Conservation (phyloP, 2,329 filamentous ascomycete species). For the Phialemoniopsis sp. region DNA sequence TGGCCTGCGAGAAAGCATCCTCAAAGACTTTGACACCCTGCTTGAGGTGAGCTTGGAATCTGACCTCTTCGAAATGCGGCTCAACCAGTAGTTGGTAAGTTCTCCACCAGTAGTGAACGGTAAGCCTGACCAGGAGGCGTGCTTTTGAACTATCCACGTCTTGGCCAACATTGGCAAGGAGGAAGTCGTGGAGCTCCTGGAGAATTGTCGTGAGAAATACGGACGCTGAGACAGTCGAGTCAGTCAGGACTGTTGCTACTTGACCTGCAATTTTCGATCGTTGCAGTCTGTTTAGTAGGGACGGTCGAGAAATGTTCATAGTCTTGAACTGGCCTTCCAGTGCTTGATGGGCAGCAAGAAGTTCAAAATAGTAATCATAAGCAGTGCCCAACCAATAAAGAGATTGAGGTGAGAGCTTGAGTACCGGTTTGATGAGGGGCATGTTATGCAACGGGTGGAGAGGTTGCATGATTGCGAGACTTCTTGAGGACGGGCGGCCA, state of each 20-base stretch:
- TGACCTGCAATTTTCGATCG: slow-evolving; percentile 51
- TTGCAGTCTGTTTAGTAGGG: slow-evolving; percentile 55
- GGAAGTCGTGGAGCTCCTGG: slow-evolving; percentile 34
- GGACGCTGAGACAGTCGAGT: slow-evolving; percentile 53
- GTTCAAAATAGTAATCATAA: slow-evolving; percentile 44
- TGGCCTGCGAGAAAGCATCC: slow-evolving; percentile 17
- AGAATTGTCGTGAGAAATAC: slow-evolving; percentile 45
- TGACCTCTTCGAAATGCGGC: slow-evolving; percentile 53
- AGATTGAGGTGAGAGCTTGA: slow-evolving; percentile 24
- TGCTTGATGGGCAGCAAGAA: slow-evolving; percentile 34
- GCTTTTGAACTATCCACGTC: not conserved
- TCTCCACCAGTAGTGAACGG: slow-evolving; percentile 51
- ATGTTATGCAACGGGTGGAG: slow-evolving; percentile 58
- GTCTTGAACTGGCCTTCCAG: slow-evolving; percentile 35
- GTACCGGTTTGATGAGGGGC: slow-evolving; percentile 42
- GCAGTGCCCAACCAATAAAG: slow-evolving; percentile 46
- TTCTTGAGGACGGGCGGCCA: not conserved
- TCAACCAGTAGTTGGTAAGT: slow-evolving; percentile 44
- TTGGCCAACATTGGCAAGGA: slow-evolving; percentile 19
- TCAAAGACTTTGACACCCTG: slow-evolving; percentile 41
- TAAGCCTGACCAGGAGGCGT: slow-evolving; percentile 22
- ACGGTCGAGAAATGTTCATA: slow-evolving; percentile 41
- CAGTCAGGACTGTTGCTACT: slow-evolving; percentile 53
- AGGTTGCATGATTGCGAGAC: slow-evolving; percentile 31
- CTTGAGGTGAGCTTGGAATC: slow-evolving; percentile 59